Evolutionary conservation across 805 yeast species (phyloP).

Genomic region (Zygoascus flipseniorum): DNA sequence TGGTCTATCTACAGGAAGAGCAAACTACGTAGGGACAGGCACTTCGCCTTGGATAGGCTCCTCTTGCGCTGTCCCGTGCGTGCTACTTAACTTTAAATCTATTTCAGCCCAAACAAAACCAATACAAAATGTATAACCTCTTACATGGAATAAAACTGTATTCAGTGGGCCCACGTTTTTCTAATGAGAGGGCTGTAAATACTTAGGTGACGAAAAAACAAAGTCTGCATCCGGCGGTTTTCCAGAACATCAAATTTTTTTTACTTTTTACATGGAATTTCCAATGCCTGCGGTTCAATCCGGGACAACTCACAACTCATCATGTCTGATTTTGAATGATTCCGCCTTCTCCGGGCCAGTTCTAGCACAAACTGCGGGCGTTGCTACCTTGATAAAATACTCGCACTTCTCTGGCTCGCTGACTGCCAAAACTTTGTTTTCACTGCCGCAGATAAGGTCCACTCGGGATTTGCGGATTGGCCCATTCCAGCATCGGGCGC

Average conservation of each 20-base stretch:
- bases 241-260: background rate
- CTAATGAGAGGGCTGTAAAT: no score
- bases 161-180: no score
- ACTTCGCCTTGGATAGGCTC: no score
- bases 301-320: slow-evolving; percentile 4
- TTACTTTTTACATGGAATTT: background rate
- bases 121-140: no score
- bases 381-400: slow-evolving; percentile 41
- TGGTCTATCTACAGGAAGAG: no score
- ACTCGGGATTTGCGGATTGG: slow-evolving; percentile 69
- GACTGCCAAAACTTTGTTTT: slow-evolving; percentile 50
- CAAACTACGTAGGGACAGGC: no score
- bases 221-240: background rate
- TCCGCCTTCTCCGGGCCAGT: background rate
- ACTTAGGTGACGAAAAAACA: no score
- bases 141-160: no score
- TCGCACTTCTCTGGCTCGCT: slow-evolving; percentile 86
- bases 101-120: no score
- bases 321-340: slow-evolving; percentile 1
- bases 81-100: no score
- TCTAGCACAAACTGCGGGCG: slow-evolving; percentile 24
- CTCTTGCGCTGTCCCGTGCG: no score
- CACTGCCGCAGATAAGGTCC: slow-evolving; percentile 57
- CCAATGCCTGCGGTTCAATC: background rate
- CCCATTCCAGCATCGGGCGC: slow-evolving; percentile 92